Conservation (phyloP, 1,284 basidiomycete genomes). For the Takashimella koratensis region DNA sequence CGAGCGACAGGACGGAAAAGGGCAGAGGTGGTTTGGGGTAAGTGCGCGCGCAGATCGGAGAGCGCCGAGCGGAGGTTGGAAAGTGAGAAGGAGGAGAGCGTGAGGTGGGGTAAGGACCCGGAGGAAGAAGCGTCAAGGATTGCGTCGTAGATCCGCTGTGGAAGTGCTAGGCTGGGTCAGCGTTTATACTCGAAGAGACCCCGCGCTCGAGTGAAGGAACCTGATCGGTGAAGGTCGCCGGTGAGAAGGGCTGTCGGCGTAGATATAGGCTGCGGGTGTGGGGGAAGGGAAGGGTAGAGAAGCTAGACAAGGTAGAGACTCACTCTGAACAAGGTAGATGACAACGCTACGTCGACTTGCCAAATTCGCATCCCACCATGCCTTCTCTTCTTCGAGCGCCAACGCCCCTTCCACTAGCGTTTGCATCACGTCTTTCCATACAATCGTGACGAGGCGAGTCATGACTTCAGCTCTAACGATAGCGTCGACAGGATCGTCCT, state of each 20-base stretch:
- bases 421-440: slow-evolving; percentile 46
- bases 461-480: slow-evolving; percentile 41
- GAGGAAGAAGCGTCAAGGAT: slow-evolving; percentile 12
- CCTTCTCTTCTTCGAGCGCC: slow-evolving; percentile 38
- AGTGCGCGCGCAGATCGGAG: no score
- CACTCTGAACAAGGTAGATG: slow-evolving; percentile 46
- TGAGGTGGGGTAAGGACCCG: slow-evolving; percentile 4
- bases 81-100: slow-evolving; percentile 18
- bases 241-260: background rate
- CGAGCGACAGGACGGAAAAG: slow-evolving; percentile 11
- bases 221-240: background rate
- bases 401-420: slow-evolving; percentile 35
- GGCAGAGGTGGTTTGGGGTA: no score
- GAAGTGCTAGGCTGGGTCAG: slow-evolving; percentile 33
- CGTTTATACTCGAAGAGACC: no score
- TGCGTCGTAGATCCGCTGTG: slow-evolving; percentile 35
- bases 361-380: slow-evolving; percentile 41
- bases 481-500: no score
- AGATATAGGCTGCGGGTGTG: background rate
- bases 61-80: slow-evolving; percentile 8
- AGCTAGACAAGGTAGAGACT: slow-evolving; percentile 16
- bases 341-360: slow-evolving; percentile 28
- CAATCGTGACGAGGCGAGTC: slow-evolving; percentile 41
- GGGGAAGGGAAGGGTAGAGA: no score
- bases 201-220: no score